Evolutionary conservation across 2,329 filamentous ascomycete species (phyloP), one percentile per base, ranked within the genome.

Genomic region (Trichoderma atrobrunneum): DNA sequence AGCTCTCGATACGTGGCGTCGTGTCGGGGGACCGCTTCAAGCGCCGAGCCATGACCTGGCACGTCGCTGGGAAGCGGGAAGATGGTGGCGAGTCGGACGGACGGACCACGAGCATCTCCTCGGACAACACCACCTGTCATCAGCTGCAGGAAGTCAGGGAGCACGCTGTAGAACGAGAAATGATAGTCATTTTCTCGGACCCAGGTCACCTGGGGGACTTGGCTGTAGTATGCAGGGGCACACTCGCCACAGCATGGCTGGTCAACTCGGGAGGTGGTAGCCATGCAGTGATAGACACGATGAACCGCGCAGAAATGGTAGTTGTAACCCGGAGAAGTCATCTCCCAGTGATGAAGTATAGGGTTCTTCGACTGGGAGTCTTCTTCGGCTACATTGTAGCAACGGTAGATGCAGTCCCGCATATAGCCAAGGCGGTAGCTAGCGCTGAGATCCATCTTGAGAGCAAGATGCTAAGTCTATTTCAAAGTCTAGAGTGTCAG

Each of bases 221-320:
- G 30, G 59, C 75, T 26, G 62, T 75, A 80, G 73, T 77, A 81
- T 8, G 80, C 60, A 21, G 76, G 76, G 24, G 80, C 77, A 54
- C 80, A 82, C 68, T 81, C 80, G 73, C 79, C 80, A 36, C 80
- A 82, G 3, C 72, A 65, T 1, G 80, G 80, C 61, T 82, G 80
- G 1, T n/a, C 7, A 6, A 60, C 64, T 14, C 39, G 28, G 4
- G 26, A 12, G 10, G 12, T 34, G 36, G 74, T 61, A 34, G 72
- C 71, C 10, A 81, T 76, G 21, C 76, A 76, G 74, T 82, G 80
- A 48, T 76, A 78, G 18, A 59, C 14, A 14, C 72, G 67, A 51
- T 82, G 80, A 7, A 75, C 57, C 16, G 78, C 77, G 70, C 80
- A 82, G 71, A 76, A 76, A 43, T 81, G 81, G 76, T 76, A 79